Conservation (phyloP, 768 basidiomycete species). For the Mycena venus region DNA sequence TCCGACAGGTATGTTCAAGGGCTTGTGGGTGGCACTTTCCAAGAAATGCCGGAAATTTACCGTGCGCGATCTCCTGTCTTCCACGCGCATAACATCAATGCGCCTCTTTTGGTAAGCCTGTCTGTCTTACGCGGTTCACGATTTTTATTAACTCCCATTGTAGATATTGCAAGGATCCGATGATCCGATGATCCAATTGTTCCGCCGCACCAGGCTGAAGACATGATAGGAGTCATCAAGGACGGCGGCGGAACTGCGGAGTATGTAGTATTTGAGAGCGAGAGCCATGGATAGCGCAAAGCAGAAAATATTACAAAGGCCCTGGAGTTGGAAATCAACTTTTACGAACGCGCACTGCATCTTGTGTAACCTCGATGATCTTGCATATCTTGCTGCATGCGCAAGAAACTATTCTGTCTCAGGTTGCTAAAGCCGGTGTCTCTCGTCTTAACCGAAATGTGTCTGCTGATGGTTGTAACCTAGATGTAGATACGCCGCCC, state of each 20-base stretch:
- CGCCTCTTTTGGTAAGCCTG: conserved; percentile 62
- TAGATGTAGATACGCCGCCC: no score
- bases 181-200: conserved; percentile 65
- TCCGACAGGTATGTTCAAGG: conserved; percentile 63
- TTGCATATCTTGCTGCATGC: neutral
- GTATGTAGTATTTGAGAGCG: conserved; percentile 62
- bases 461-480: no score
- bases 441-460: no score
- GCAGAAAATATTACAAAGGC: conserved; percentile 57
- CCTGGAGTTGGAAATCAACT: conserved; percentile 56
- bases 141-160: neutral
- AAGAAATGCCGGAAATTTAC: conserved; percentile 64
- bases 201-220: conserved; percentile 63
- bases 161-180: conserved; percentile 67
- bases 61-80: conserved; percentile 66
- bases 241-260: conserved; percentile 55
- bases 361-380: neutral
- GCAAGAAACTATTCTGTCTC: neutral
- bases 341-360: conserved; percentile 52
- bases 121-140: neutral
- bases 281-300: conserved; percentile 63
- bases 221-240: conserved; percentile 57
- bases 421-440: no score
- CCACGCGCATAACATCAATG: conserved; percentile 63
- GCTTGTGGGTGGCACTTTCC: conserved; percentile 64